Percentiles rank a stretch among this genome's conserved stretches.
Evolutionary conservation across 2,329 filamentous ascomycete species (phyloP).

Genomic region (Fusarium sp.): DNA sequence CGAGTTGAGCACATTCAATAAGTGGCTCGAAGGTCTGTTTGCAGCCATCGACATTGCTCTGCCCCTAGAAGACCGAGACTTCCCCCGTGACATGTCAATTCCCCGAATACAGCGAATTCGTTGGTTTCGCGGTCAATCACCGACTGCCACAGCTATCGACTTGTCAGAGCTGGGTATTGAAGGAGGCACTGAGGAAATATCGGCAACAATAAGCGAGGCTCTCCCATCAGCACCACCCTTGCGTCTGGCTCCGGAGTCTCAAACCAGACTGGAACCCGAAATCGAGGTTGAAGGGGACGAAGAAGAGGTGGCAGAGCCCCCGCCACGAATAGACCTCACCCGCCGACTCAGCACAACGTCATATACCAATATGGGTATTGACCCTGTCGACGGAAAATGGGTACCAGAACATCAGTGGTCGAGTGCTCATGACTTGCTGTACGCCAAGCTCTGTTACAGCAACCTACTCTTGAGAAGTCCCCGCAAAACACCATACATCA

Average conservation of each 20-base stretch:
- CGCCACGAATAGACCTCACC: slow-evolving; percentile 51
- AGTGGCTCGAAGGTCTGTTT: slow-evolving; percentile 77
- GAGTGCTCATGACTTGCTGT: slow-evolving; percentile 68
- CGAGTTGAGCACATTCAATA: slow-evolving; percentile 74
- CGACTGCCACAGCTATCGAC: slow-evolving; percentile 47
- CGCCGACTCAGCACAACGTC: slow-evolving; percentile 61
- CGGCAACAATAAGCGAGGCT: slow-evolving; percentile 37
- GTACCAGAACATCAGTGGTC: slow-evolving; percentile 68
- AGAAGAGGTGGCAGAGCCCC: slow-evolving; percentile 39
- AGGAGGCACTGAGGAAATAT: slow-evolving; percentile 40
- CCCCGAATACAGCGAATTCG: slow-evolving; percentile 68
- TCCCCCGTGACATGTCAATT: slow-evolving; percentile 72
- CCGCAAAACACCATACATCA: slow-evolving; percentile 69
- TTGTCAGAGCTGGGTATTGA: slow-evolving; percentile 44
- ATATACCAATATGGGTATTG: slow-evolving; percentile 61
- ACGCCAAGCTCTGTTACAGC: slow-evolving; percentile 72
- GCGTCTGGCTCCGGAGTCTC: slow-evolving; percentile 35
- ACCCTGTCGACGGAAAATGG: slow-evolving; percentile 68
- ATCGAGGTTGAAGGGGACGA: slow-evolving; percentile 42
- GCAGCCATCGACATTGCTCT: slow-evolving; percentile 80
- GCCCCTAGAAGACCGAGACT: slow-evolving; percentile 77
- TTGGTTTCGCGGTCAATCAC: slow-evolving; percentile 61
- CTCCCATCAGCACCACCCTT: slow-evolving; percentile 31
- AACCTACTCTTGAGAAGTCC: slow-evolving; percentile 69
- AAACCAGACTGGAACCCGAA: slow-evolving; percentile 43